Evolutionary conservation across 345 rosid species (phyloP).

Genomic region (Schrenkiella parvula): DNA sequence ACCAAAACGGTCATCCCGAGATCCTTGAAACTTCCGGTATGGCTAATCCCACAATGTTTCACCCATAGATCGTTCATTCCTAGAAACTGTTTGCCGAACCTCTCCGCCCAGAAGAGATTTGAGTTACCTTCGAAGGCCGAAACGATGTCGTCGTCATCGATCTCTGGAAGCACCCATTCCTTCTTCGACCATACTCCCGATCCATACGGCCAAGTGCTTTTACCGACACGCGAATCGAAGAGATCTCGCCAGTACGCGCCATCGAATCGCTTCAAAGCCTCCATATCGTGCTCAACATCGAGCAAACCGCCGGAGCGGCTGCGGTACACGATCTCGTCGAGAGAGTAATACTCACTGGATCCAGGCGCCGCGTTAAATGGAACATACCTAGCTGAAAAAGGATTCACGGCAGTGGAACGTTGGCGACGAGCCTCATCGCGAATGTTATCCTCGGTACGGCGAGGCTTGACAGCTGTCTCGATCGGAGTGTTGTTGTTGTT

Average conservation of each 20-base stretch:
- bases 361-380: constrained; percentile 58
- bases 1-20: constrained; percentile 93
- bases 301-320: constrained; percentile 79
- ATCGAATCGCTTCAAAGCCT: constrained; percentile 56
- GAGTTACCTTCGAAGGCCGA: constrained; percentile 94
- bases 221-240: constrained; percentile 84
- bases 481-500: constrained; percentile 14
- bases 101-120: constrained; percentile 90
- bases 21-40: constrained; percentile 91
- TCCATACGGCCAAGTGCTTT: constrained; percentile 81
- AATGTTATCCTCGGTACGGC: constrained; percentile 45
- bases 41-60: constrained; percentile 90
- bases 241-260: constrained; percentile 74
- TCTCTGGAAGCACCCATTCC: constrained; percentile 90
- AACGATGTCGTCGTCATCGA: constrained; percentile 74
- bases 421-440: constrained; percentile 71
- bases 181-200: constrained; percentile 94
- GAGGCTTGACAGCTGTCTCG: constrained; percentile 28
- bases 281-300: constrained; percentile 80
- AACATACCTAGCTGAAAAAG: constrained; percentile 71
- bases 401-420: constrained; percentile 34
- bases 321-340: constrained; percentile 85
- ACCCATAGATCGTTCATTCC: constrained; percentile 93
- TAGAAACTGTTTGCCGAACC: constrained; percentile 64
- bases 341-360: constrained; percentile 64